Evolutionary conservation across 345 rosid species (phyloP).

Genomic region (Hevea brasiliensis): DNA sequence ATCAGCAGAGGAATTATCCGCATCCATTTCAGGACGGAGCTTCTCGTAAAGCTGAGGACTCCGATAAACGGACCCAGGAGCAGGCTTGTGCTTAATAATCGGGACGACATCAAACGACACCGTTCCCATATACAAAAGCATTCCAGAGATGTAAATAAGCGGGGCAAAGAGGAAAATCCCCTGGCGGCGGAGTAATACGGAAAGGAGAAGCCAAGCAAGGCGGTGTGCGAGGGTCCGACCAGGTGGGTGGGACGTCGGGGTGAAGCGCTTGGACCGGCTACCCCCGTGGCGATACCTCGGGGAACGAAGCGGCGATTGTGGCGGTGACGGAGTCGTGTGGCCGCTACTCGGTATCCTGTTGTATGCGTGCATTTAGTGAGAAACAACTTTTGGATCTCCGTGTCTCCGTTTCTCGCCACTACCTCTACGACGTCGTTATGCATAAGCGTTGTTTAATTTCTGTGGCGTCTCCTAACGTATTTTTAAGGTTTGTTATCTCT

Average conservation of each 20-base stretch:
- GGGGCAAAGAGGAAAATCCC: slow-evolving; percentile 93
- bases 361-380: slow-evolving; percentile 73
- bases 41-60: slow-evolving; percentile 87
- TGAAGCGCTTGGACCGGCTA: slow-evolving; percentile 59
- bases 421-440: slow-evolving; percentile 22
- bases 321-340: slow-evolving; percentile 95
- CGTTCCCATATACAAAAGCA: slow-evolving; percentile 95
- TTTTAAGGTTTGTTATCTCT: neutral
- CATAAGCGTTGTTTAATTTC: neutral
- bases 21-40: slow-evolving; percentile 83
- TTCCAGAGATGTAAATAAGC: slow-evolving; percentile 83
- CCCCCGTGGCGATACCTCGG: slow-evolving; percentile 72
- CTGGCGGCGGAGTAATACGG: slow-evolving; percentile 89
- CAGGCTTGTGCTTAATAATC: slow-evolving; percentile 54
- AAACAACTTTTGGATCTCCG: neutral
- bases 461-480: neutral
- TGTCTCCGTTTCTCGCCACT: neutral
- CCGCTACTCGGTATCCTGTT: slow-evolving; percentile 85
- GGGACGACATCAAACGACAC: slow-evolving; percentile 83
- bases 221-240: slow-evolving; percentile 66
- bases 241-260: slow-evolving; percentile 30
- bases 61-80: slow-evolving; percentile 85
- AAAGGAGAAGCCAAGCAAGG: slow-evolving; percentile 76
- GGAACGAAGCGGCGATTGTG: slow-evolving; percentile 86
- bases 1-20: slow-evolving; percentile 89